Evolutionary conservation across 2,329 filamentous ascomycete species (phyloP).

Genomic region (Helotiales sp.): DNA sequence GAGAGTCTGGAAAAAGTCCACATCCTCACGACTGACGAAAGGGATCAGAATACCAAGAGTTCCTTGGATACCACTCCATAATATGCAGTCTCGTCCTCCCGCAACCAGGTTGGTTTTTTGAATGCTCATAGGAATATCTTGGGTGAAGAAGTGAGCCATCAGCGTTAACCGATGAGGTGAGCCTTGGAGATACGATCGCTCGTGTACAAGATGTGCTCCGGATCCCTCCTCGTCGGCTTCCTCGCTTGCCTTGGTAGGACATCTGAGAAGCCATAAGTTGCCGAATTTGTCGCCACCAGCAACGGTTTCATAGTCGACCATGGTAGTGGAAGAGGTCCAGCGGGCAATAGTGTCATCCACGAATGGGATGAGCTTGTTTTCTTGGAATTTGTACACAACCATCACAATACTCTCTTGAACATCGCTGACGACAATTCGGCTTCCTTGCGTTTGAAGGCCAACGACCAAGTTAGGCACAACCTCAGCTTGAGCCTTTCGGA

Average conservation of each 20-base stretch:
- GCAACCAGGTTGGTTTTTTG: conserved; percentile 89
- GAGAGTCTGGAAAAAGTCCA: conserved; percentile 95
- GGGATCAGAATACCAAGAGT: conserved; percentile 93
- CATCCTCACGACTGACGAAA: conserved; percentile 88
- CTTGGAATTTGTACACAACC: conserved; percentile 89
- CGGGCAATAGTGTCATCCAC: conserved; percentile 87
- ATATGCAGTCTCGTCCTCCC: conserved; percentile 85
- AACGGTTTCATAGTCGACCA: conserved; percentile 97
- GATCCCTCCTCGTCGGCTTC: conserved; percentile 92
- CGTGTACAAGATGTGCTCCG: conserved; percentile 88
- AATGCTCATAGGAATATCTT: conserved; percentile 91
- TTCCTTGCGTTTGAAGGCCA: conserved; percentile 86
- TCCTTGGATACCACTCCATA: conserved; percentile 94
- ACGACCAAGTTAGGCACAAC: conserved; percentile 84
- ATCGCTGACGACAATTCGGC: conserved; percentile 89
- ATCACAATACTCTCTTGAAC: conserved; percentile 91
- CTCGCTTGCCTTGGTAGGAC: conserved; percentile 82
- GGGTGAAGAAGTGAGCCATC: conserved; percentile 86
- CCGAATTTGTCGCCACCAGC: conserved; percentile 98
- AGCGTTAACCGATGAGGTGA: conserved; percentile 83
- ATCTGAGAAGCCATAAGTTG: conserved; percentile 91
- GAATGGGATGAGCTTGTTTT: conserved; percentile 92
- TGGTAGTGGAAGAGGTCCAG: conserved; percentile 88
- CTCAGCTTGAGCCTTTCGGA: conserved; percentile 87
- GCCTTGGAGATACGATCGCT: conserved; percentile 87